Percentiles rank a stretch among this genome's conserved stretches.
These are phyloP conservation scores for Geotrichum carabidarum DNA, from an alignment of 1,139 yeast genomes.

Conservation along the genomic window DNA sequence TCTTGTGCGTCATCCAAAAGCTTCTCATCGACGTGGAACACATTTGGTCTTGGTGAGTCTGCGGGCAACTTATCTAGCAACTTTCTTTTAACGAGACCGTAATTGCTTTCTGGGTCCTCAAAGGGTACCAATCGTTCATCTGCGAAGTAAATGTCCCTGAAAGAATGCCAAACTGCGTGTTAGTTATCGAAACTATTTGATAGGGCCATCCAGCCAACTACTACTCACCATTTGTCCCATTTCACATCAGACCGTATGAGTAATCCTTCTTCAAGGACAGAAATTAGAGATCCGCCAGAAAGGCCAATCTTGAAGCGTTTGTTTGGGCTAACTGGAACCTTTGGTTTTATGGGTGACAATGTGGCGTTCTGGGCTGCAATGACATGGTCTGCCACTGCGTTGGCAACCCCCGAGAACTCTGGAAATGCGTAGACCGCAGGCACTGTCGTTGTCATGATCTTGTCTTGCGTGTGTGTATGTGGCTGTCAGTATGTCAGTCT, in stretches of 20 bases:
- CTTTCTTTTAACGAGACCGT: conserved; percentile 79
- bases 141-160: conserved; percentile 78
- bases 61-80: conserved; percentile 62
- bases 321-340: conserved; percentile 21
- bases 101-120: conserved; percentile 76
- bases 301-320: conserved; percentile 83
- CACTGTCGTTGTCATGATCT: conserved; percentile 83
- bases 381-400: conserved; percentile 90
- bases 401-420: conserved; percentile 84
- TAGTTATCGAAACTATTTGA: not conserved
- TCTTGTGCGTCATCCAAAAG: conserved; percentile 82
- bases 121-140: conserved; percentile 95
- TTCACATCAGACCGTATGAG: conserved; percentile 62
- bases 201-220: not conserved
- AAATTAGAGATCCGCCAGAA: conserved; percentile 86
- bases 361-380: conserved; percentile 77
- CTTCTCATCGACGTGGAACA: conserved; percentile 76
- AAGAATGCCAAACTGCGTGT: not conserved
- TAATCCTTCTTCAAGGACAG: conserved; percentile 80
- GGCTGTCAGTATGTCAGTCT: not conserved
- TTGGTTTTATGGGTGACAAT: conserved; percentile 32
- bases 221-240: conserved; percentile 75
- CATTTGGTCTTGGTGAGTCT: conserved; percentile 53
- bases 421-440: conserved; percentile 90
- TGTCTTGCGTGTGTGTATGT: not conserved